Evolutionary conservation across 192 early-diverging fungal genomes (phyloP).

Genomic region (Entophlyctis luteolus): DNA sequence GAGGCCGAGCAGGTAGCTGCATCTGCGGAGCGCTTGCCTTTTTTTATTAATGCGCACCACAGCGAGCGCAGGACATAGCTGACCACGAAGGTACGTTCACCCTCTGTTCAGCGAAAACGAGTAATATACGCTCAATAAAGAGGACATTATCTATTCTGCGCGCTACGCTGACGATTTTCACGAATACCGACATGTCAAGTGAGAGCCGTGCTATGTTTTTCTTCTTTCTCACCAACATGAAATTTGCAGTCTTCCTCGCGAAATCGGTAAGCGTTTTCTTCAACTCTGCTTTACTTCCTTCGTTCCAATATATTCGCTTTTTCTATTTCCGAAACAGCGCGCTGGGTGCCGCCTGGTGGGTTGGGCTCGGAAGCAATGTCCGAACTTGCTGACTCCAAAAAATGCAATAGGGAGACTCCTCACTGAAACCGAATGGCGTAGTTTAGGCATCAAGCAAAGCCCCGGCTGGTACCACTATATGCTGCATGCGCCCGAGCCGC

Average conservation of each 20-base stretch:
- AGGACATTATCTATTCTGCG: slow-evolving; percentile 26
- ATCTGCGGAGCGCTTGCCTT: background rate
- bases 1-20: slow-evolving; percentile 1
- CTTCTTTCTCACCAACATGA: background rate
- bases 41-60: background rate
- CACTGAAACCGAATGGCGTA: slow-evolving; percentile 28
- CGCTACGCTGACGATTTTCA: slow-evolving; percentile 28
- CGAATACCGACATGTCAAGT: slow-evolving; percentile 34
- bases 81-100: slow-evolving; percentile 7
- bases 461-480: slow-evolving; percentile 35
- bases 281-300: no score
- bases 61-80: background rate
- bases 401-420: slow-evolving; percentile 28
- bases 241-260: slow-evolving; percentile 25
- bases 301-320: no score
- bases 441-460: slow-evolving; percentile 28
- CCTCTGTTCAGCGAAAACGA: no score
- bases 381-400: no score
- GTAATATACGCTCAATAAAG: background rate
- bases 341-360: no score
- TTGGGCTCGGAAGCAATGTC: no score
- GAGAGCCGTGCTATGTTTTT: slow-evolving; percentile 5
- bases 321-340: no score
- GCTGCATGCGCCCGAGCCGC: slow-evolving; percentile 35
- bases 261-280: slow-evolving; percentile 33